phyloP scores from a whole-genome alignment of 2,329 filamentous ascomycete species.

The Teratosphaeria viscida region DNA sequence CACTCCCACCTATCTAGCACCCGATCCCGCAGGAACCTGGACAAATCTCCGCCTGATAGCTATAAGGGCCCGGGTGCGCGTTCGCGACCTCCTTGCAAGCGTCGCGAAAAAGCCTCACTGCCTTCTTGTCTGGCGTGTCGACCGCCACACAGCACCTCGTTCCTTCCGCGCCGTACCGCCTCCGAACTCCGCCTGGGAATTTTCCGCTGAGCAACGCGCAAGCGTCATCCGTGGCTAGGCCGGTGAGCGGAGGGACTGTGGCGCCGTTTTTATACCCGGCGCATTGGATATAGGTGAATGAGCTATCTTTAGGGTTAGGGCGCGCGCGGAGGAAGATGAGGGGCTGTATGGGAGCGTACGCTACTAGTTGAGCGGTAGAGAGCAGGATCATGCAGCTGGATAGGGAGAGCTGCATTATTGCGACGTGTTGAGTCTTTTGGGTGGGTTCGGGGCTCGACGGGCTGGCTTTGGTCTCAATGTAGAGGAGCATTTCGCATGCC shows the following conservation, averaged over 20 bases:
- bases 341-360: too few relatives aligned
- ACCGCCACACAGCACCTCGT: neutral
- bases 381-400: too few relatives aligned
- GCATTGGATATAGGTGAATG: neutral
- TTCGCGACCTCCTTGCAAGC: neutral
- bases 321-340: too few relatives aligned
- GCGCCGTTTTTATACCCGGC: neutral
- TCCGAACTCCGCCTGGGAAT: neutral
- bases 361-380: too few relatives aligned
- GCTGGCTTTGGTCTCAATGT: too few relatives aligned
- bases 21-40: neutral
- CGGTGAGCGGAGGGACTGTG: neutral
- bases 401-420: too few relatives aligned
- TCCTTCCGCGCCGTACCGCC: neutral
- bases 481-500: too few relatives aligned
- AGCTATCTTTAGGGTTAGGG: too few relatives aligned
- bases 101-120: neutral
- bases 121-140: neutral
- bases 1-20: too few relatives aligned
- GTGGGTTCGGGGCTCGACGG: too few relatives aligned
- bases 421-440: too few relatives aligned
- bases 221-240: neutral
- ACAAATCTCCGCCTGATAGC: neutral
- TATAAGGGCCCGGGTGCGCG: neutral
- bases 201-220: neutral